Percentiles rank a stretch among this genome's conserved stretches.
Evolutionary conservation across 2,329 filamentous ascomycete genomes (phyloP).

Genomic region (Phoma herbarum): DNA sequence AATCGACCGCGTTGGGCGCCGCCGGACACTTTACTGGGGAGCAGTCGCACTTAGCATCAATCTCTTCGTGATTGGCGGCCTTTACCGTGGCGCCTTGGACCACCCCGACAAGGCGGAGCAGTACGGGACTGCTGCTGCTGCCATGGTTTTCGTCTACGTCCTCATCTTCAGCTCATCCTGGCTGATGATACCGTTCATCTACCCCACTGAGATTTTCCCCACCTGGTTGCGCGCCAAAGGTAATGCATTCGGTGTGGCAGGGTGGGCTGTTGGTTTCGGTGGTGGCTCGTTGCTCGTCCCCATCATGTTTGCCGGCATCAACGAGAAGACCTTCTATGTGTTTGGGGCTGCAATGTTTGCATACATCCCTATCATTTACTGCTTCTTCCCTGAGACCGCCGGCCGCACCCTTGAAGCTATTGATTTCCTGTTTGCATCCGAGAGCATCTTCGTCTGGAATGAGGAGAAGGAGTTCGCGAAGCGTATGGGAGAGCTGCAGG

Average conservation of each 20-base stretch:
- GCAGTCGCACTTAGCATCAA: constrained; percentile 8
- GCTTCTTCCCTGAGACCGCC: constrained; percentile 60
- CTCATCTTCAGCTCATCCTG: constrained; percentile 9
- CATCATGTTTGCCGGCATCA: constrained; percentile 9
- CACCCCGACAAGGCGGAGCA: constrained; percentile 10
- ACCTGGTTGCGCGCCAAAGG: constrained; percentile 12
- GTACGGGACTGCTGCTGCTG: constrained; percentile 6
- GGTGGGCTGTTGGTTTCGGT: constrained; percentile 13
- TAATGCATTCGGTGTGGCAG: constrained; percentile 12
- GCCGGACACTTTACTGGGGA: constrained; percentile 4
- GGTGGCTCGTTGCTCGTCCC: constrained; percentile 9
- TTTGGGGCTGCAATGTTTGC: constrained; percentile 30
- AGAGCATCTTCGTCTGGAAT: constrained; percentile 5
- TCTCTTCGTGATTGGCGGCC: constrained; percentile 44
- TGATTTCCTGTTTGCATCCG: constrained; percentile 10
- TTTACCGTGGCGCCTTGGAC: constrained; percentile 21
- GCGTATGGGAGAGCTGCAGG: too few species aligned
- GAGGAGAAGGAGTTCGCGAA: too few species aligned
- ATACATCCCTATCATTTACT: constrained; percentile 57
- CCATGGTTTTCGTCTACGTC: constrained; percentile 9
- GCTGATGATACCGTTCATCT: constrained; percentile 10
- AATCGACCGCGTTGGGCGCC: constrained; percentile 15
- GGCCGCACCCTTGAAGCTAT: constrained; percentile 11
- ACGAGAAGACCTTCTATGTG: constrained; percentile 22
- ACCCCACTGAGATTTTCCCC: constrained; percentile 13